These are phyloP conservation scores for Russula foetens DNA, from an alignment of 768 basidiomycete genomes.

Conservation along the genomic window DNA sequence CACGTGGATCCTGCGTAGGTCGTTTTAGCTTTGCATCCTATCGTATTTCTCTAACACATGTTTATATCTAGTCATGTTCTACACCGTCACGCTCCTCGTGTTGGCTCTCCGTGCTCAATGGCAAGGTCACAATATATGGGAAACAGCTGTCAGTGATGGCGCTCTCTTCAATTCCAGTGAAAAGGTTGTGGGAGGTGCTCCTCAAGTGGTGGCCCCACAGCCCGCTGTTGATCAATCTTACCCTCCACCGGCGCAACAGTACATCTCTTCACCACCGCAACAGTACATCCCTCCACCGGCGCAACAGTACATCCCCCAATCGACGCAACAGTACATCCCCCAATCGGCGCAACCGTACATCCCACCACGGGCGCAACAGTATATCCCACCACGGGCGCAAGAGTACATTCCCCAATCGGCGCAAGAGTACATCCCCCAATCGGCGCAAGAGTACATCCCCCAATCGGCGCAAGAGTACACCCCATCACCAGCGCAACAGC, in stretches of 20 bases:
- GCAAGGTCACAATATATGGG: constrained; percentile 29
- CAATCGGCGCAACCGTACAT: too few relatives aligned
- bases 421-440: too few relatives aligned
- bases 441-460: too few relatives aligned
- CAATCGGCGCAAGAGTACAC: too few relatives aligned
- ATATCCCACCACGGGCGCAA: too few relatives aligned
- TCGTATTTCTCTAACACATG: neutral
- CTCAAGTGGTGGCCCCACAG: neutral
- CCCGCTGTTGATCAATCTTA: neutral
- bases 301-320: too few relatives aligned
- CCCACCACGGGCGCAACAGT: too few relatives aligned
- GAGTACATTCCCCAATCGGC: too few relatives aligned
- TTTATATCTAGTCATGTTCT: constrained; percentile 27
- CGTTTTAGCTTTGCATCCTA: neutral
- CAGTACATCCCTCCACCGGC: too few relatives aligned
- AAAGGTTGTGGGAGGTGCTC: neutral
- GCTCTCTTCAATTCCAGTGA: constrained; percentile 8
- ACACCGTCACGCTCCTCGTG: constrained; percentile 23
- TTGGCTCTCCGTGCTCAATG: constrained; percentile 24
- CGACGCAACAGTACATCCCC: too few relatives aligned
- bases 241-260: neutral
- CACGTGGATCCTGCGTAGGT: constrained; percentile 30
- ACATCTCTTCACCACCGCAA: too few relatives aligned
- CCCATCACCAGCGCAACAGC: too few relatives aligned
- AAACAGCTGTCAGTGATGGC: constrained; percentile 27